Base-by-base conservation (phyloP, 192 early-diverging fungal genomes). In the Rhizophagus sp. region DNA sequence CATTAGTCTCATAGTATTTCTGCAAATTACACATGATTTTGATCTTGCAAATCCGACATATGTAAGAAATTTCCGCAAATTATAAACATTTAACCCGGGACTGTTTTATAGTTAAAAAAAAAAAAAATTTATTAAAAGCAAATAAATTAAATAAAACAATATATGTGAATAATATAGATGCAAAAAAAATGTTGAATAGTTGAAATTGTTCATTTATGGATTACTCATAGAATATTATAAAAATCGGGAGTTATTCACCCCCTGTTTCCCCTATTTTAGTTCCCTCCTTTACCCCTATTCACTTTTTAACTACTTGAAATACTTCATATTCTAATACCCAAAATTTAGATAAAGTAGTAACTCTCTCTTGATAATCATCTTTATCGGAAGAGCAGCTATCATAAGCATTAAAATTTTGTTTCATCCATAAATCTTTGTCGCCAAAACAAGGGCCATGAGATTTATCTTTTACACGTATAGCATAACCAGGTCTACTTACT, bases 391-490 rank as follows among this genome's bases (percentile, higher is more conserved):
- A 50, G 57, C 71, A 73, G 57, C 71, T 73, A 73, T 73, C 71
- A 73, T 73, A 73, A 50, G 22, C 71, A 19, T 73, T 73, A 52
- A 73, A 73, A 57, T 73, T 73, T 52, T 73, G 44, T 25, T 73
- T 73, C 71, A 73, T 73, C 71, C 71, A 73, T 47, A 73, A 52
- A 73, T 73, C 71, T 73, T 73, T 73, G 57, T 73, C 71, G 30
- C 71, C 71, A 52, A 73, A 73, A 73, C 71, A 73, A 19, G 71
- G 71, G 33, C 71, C 71, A 52, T 73, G 47, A 50, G 71, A 15
- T 52, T 73, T 73, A 27, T 73, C 71, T 73, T 73, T 73, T 24
- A 73, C 47, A 25, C 71, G 44, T 12, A 73, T 73, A 6, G 71
- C 71, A 27, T 73, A 73, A 22, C 47, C 47, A 22, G 44, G 11